These are phyloP conservation scores for Ambrosia artemisiifolia DNA, from an alignment of 129 eudicot species.

Conservation along the genomic window DNA sequence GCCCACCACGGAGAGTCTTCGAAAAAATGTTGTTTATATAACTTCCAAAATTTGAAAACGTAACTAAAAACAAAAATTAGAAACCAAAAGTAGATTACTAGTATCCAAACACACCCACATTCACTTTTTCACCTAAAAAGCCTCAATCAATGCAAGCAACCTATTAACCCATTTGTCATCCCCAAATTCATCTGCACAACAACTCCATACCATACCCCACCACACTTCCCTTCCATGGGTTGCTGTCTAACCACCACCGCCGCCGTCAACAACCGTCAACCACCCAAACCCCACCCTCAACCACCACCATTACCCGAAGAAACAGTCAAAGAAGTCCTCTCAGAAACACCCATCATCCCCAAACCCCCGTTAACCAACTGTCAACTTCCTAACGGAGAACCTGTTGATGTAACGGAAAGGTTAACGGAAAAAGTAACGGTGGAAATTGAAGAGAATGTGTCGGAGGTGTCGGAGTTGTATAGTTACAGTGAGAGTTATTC, in stretches of 20 bases:
- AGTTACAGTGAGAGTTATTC: slow-evolving; percentile 69
- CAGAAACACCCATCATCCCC: slow-evolving; percentile 36
- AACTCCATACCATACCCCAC: slow-evolving; percentile 27
- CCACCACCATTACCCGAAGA: slow-evolving; percentile 25
- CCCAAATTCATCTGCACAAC: slow-evolving; percentile 5
- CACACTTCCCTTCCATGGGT: slow-evolving; percentile 46
- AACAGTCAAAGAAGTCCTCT: slow-evolving; percentile 35
- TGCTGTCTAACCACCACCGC: slow-evolving; percentile 63
- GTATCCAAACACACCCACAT: slow-evolving; percentile 23
- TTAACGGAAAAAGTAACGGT: not conserved
- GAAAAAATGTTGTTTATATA: too few species aligned
- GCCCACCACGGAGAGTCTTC: too few species aligned
- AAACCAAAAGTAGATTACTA: not conserved
- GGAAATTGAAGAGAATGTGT: slow-evolving; percentile 33
- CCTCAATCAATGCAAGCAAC: slow-evolving; percentile 27
- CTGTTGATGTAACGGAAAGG: not conserved
- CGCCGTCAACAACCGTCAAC: slow-evolving; percentile 21
- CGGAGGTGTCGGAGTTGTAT: slow-evolving; percentile 53
- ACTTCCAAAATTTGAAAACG: not conserved
- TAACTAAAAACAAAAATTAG: not conserved
- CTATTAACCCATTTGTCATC: not conserved
- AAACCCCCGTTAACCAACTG: not conserved
- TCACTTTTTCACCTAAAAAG: slow-evolving; percentile 14
- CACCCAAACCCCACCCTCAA: not conserved
- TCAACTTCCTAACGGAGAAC: not conserved